phyloP scores from a whole-genome alignment of 805 yeast species.

The Kodamaea kaohsiungensis region DNA sequence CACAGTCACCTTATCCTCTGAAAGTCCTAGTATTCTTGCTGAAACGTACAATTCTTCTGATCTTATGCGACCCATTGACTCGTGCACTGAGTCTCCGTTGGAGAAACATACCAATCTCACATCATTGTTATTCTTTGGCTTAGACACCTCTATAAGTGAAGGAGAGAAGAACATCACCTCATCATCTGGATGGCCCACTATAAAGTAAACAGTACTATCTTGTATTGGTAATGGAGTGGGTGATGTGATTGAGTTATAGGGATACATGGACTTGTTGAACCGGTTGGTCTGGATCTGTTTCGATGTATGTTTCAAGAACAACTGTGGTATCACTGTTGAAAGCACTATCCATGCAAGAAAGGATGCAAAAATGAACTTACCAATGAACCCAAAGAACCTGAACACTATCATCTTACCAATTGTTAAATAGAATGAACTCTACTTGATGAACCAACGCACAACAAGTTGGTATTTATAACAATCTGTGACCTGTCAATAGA shows the following conservation, averaged over 20 bases:
- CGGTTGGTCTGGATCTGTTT: slow-evolving; percentile 27
- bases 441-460: neutral
- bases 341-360: slow-evolving; percentile 40
- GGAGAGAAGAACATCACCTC: slow-evolving; percentile 98
- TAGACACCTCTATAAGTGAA: slow-evolving; percentile 52
- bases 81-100: slow-evolving; percentile 64
- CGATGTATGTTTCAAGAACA: slow-evolving; percentile 28
- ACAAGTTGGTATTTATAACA: neutral
- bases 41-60: slow-evolving; percentile 57
- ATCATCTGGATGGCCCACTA: slow-evolving; percentile 97
- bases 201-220: slow-evolving; percentile 44
- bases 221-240: slow-evolving; percentile 34
- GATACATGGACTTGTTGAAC: slow-evolving; percentile 27
- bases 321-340: slow-evolving; percentile 43
- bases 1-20: slow-evolving; percentile 41
- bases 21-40: slow-evolving; percentile 54
- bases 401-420: slow-evolving; percentile 7
- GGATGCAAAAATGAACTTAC: slow-evolving; percentile 22
- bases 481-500: neutral
- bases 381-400: slow-evolving; percentile 7
- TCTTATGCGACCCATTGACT: slow-evolving; percentile 69
- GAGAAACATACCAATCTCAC: slow-evolving; percentile 71
- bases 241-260: slow-evolving; percentile 37
- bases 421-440: neutral
- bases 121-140: slow-evolving; percentile 48